Evolutionary conservation across 805 yeast species (phyloP).

Genomic region (Clavispora vitiphila): DNA sequence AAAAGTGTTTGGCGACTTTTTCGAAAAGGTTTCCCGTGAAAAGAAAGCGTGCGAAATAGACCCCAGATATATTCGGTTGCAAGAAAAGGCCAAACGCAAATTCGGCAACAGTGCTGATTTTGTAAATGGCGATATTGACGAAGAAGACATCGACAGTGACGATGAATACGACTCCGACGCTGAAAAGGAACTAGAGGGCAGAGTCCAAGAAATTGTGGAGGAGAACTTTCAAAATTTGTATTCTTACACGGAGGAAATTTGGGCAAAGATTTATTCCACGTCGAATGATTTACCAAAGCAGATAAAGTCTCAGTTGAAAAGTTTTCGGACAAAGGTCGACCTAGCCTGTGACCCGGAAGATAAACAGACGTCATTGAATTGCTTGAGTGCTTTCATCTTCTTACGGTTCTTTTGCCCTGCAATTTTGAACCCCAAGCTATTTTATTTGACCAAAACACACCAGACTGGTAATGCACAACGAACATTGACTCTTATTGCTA

Average conservation of each 20-base stretch:
- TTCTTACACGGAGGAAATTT: constrained; percentile 50
- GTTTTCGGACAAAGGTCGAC: constrained; percentile 61
- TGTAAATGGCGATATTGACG: constrained; percentile 11
- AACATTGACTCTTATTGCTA: constrained; percentile 77
- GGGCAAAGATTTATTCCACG: constrained; percentile 62
- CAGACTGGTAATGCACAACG: constrained; percentile 70
- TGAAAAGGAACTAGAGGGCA: constrained; percentile 29
- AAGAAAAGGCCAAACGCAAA: constrained; percentile 23
- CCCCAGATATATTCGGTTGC: constrained; percentile 51
- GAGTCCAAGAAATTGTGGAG: constrained; percentile 32
- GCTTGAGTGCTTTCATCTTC: constrained; percentile 79
- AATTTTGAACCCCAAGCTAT: constrained; percentile 80
- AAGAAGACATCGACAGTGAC: constrained; percentile 20
- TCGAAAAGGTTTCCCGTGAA: constrained; percentile 47
- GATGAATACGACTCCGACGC: constrained; percentile 24
- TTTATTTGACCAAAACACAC: constrained; percentile 64
- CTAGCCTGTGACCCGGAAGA: constrained; percentile 54
- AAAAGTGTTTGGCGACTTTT: constrained; percentile 65
- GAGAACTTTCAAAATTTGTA: constrained; percentile 47
- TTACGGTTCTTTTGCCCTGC: constrained; percentile 80
- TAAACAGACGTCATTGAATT: constrained; percentile 53
- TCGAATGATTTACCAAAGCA: constrained; percentile 70
- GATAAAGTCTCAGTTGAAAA: constrained; percentile 59
- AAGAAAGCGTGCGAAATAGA: constrained; percentile 73
- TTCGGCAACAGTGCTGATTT: constrained; percentile 8